A percentile compares a stretch with the other conserved stretches of the same genome.
Evolutionary conservation across 2,329 filamentous ascomycete species (phyloP).

Genomic region (Fusarium sp.): DNA sequence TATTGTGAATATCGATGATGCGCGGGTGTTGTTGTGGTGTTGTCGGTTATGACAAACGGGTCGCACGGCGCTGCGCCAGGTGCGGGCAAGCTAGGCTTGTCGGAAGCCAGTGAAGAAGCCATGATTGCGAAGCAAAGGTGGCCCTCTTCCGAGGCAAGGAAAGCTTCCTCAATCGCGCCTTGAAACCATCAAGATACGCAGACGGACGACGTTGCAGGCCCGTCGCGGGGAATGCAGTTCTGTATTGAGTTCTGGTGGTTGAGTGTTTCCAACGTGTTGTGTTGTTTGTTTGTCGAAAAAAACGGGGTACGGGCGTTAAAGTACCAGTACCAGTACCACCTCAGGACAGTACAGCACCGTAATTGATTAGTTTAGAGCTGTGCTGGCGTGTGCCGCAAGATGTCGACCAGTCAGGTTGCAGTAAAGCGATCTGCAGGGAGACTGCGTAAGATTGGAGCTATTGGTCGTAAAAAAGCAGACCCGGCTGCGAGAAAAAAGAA

Average conservation of each 20-base stretch:
- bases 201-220: constrained; percentile 44
- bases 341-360: constrained; percentile 1
- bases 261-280: constrained; percentile 33
- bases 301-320: constrained; percentile 33
- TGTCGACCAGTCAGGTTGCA: constrained; percentile 38
- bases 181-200: constrained; percentile 47
- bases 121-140: constrained; percentile 50
- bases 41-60: constrained; percentile 64
- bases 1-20: constrained; percentile 84
- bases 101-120: constrained; percentile 58
- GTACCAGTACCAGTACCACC: constrained; percentile 28
- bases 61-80: constrained; percentile 58
- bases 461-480: constrained; percentile 37
- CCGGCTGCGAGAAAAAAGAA: constrained; percentile 43
- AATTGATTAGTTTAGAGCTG: constrained; percentile 45
- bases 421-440: constrained; percentile 42
- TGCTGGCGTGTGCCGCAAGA: constrained; percentile 35
- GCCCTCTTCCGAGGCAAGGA: constrained; percentile 38
- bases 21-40: constrained; percentile 56
- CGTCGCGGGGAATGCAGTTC: constrained; percentile 40
- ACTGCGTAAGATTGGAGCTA: constrained; percentile 42
- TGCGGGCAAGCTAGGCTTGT: constrained; percentile 56
- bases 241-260: constrained; percentile 28
- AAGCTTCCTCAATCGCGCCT: constrained; percentile 43
- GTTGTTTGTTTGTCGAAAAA: constrained; percentile 39